Evolutionary conservation across 345 rosid species (phyloP), one percentile per base, ranked within the genome.

Genomic region (Alliaria petiolata): DNA sequence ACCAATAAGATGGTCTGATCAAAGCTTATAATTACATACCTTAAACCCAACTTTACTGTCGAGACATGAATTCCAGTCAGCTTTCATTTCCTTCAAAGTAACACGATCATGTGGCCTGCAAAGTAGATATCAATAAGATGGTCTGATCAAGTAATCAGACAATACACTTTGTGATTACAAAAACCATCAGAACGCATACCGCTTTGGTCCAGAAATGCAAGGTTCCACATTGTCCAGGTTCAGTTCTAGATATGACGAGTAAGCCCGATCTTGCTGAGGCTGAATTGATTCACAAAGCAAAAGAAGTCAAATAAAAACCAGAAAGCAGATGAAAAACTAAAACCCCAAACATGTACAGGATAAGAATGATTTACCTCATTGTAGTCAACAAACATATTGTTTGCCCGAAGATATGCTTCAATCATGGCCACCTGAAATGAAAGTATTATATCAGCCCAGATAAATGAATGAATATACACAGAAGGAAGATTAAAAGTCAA

Each of bases 21-120:
- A 8, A 65, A 25, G 50, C 36, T 62, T 20, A 15, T 39, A 38
- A 65, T 35, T 65, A 67, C 76, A 36, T 50, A 91, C 96, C 98
- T 93, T 93, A 63, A 93, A 93, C 44, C 98, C 97, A 62, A 88
- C 97, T 80, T 70, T 85, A 75, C 73, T 90, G 74, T 90, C 90
- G 15, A 93, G 84, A 79, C 98, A 93, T 54, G 96, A 77, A 69
- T 82, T 90, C 97, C 98, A 90, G 78, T 93, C 97, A n/a, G 84
- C 87, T 81, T 93, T 93, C 97, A 93, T 93, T 61, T 90, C 96
- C 66, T 79, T 90, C 75, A 90, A 33, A 34, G 95, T 80, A 76
- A 93, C 97, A 69, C 93, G 87, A 73, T 93, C 96, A 63, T 93
- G 97, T 33, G 98, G 98, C 92, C 98, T 95, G 81, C 35, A 61